phyloP scores from a whole-genome alignment of 2,329 filamentous ascomycete genomes.

The Ilyonectria sp. region DNA sequence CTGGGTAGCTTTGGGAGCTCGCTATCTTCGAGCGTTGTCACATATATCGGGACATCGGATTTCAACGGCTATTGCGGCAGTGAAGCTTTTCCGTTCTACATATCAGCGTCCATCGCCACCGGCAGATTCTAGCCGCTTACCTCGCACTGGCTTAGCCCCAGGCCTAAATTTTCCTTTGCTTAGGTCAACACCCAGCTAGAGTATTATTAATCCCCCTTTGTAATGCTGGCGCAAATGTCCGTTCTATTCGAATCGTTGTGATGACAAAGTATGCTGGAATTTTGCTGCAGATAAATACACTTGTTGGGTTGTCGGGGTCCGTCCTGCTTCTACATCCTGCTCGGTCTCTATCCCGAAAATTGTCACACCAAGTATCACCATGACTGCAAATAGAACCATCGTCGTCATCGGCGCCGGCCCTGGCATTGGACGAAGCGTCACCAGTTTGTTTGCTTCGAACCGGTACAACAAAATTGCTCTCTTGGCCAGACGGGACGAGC shows the following conservation, averaged over 20 bases:
- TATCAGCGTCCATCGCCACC: no score
- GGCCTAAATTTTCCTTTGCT: no score
- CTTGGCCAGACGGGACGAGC: neutral
- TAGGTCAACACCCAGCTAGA: no score
- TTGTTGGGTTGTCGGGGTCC: neutral
- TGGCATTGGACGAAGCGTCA: conserved; percentile 6
- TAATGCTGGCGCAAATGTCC: no score
- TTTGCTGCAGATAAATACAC: neutral
- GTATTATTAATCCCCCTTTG: neutral
- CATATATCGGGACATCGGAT: no score
- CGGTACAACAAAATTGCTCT: conserved; percentile 6
- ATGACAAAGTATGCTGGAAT: neutral
- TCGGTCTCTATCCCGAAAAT: neutral
- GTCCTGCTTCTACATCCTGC: neutral
- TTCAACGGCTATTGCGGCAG: no score
- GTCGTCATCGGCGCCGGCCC: conserved; percentile 5
- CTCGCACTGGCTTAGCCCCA: no score
- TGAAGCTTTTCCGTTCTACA: no score
- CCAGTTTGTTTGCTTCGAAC: neutral
- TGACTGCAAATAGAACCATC: neutral
- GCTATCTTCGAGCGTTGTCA: no score
- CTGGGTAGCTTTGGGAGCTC: no score
- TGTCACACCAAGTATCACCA: neutral
- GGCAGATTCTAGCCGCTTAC: no score
- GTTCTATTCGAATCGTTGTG: neutral